Evolutionary conservation across 2,329 filamentous ascomycete genomes (phyloP), one percentile per base, ranked within the genome.

Genomic region (Colletotrichum abscissum): DNA sequence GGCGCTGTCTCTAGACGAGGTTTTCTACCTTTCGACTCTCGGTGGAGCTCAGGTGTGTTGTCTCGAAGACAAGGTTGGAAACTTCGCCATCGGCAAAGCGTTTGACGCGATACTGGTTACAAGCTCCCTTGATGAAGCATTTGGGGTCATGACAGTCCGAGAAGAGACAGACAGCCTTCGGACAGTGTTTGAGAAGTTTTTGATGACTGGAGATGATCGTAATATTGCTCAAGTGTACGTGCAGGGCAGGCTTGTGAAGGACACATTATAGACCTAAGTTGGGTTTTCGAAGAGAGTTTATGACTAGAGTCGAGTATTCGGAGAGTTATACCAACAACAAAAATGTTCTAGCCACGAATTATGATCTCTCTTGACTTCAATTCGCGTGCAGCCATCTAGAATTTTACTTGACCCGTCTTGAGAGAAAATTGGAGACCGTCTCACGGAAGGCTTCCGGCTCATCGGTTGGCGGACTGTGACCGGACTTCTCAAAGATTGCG

Each of bases 161-260:
- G 87, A 91, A 74, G 85, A 88, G 0, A 81, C 80, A 0, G 90
- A 92, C 63, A 80, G 80, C 0, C 54, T 81, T 0, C 77, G 79
- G 60, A 86, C 81, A 0, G 81, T 90, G 22, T 88, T 92, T 72
- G 89, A 92, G 68, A 92, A 92, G 82, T 92, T 91, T 72, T 76
- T 92, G 35, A 91, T 92, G 89, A 92, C 90, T 2, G 90, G 89
- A 0, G 90, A 92, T 77, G 91, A 92, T 77, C 83, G 91, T 5
- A 92, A 92, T 75, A 89, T 92, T 64, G 77, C 78, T 0, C 78
- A 84, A 24, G 90, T 92, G 0, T 92, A 84, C 79, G 88, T 92
- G 0, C 77, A 80, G 7, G 90, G 90, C 26, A 60, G 12, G 30
- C 38, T 74, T 14, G 26, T 72, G 28, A 68, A 1, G 79, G 81